Base-by-base conservation (phyloP, 2,329 filamentous ascomycete genomes). In the Colletotrichum sp. region DNA sequence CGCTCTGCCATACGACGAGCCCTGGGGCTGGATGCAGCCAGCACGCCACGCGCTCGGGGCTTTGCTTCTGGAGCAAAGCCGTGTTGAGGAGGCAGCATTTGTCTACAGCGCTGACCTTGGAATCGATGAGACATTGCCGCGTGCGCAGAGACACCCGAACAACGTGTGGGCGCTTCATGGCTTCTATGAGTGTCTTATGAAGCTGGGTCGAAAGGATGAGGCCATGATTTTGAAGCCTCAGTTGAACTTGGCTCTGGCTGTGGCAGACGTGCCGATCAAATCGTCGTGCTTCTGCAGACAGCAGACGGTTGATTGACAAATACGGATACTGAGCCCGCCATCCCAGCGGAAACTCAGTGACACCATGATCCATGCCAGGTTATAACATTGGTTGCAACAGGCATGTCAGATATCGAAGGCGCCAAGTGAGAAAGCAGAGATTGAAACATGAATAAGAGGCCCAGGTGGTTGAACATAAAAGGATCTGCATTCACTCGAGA, bases 21-120 rank as follows among this genome's bases (percentile, higher is more conserved):
- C 94, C 0, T 95, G 93, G 93, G 92, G 92, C 0, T 95, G 94
- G 93, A 95, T 95, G 93, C 92, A 94, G 80, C 94, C 94, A 0
- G 90, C 91, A 0, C 87, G 93, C 4, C 94, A 95, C 81, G 93
- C 93, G 0, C 93, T 93, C 66, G 93, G 92, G 2, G 94, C 93
- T 0, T 85, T 96, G 5, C 81, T 94, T 34, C 86, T 94, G 14
- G 94, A 95, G 80, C 93, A 94, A 79, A 91, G 89, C 0, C 85
- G 84, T n/a, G 84, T 90, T 0, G 86, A 89, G 28, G 86, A 93
- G 64, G 92, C 92, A 0, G 83, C 87, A 3, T 85, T 80, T 1
- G 88, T 92, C 2, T 94, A 94, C 77, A 85, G 83, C 24, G 91
- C 90, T 0, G 92, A 94, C 78, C 81, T 94, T 16, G 92, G 92